A percentile compares a stretch with the other conserved stretches of the same genome.
Conservation (phyloP, 805 yeast genomes). For the Starmerella vaccinii region DNA sequence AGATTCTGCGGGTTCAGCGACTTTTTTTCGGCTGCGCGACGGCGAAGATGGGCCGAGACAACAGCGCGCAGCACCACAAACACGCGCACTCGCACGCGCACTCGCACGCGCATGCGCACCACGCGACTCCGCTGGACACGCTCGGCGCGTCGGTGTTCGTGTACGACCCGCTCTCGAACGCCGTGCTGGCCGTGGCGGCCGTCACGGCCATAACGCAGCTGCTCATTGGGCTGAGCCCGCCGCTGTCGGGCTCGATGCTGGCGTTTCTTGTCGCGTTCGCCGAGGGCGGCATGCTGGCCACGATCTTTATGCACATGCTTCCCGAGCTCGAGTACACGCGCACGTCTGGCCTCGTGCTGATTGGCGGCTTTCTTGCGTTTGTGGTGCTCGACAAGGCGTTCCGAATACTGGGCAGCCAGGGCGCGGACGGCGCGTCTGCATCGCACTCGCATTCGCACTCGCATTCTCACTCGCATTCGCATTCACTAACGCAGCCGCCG, state of each 20-base stretch:
- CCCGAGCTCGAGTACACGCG: slow-evolving; percentile 47
- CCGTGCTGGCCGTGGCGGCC: slow-evolving; percentile 15
- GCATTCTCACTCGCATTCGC: slow-evolving; percentile 12
- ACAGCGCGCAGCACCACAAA: not conserved
- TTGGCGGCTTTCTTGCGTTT: slow-evolving; percentile 50
- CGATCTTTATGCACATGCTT: slow-evolving; percentile 57
- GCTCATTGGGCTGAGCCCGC: slow-evolving; percentile 17
- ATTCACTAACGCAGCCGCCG: not conserved
- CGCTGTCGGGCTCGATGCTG: slow-evolving; percentile 41
- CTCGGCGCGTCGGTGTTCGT: slow-evolving; percentile 11
- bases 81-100: slow-evolving; percentile 2
- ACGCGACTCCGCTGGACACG: not conserved
- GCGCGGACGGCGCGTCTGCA: slow-evolving; percentile 25
- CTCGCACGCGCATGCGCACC: not conserved
- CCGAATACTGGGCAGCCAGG: slow-evolving; percentile 36
- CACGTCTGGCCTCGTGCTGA: slow-evolving; percentile 44
- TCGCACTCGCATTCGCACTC: slow-evolving; percentile 34
- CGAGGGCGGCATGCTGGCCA: slow-evolving; percentile 66
- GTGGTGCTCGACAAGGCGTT: slow-evolving; percentile 52
- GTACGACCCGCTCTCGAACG: slow-evolving; percentile 15
- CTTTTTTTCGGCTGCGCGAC: too few relatives aligned
- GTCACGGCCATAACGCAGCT: slow-evolving; percentile 17
- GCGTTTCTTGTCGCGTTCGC: slow-evolving; percentile 59
- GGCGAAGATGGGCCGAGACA: not conserved
- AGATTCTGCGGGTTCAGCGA: too few relatives aligned